phyloP scores from a whole-genome alignment of 805 yeast species.

The Hagleromyces aurorensis region DNA sequence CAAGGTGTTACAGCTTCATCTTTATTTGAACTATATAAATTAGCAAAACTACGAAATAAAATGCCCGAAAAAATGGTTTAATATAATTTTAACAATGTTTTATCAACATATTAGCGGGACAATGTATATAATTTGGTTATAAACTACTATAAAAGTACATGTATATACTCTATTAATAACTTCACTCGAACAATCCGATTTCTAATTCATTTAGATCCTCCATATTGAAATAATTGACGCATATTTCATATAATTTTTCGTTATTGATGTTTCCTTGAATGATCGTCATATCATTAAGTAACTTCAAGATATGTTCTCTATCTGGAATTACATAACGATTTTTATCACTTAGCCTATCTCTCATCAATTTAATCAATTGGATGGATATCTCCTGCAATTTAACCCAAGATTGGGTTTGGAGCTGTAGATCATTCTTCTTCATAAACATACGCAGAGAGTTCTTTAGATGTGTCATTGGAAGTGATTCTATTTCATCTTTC shows the following conservation, averaged over 20 bases:
- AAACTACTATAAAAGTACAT: not conserved
- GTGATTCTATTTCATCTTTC: conserved; percentile 7
- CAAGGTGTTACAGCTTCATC: conserved; percentile 97
- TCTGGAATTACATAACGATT: conserved; percentile 7
- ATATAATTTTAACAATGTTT: not conserved
- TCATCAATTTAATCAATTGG: conserved; percentile 4
- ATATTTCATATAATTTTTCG: conserved; percentile 21
- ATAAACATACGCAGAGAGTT: conserved; percentile 5
- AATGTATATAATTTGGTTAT: conserved; percentile 1
- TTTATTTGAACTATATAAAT: conserved; percentile 63
- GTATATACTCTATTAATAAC: not conserved
- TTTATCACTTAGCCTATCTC: conserved; percentile 7
- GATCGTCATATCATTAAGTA: conserved; percentile 12
- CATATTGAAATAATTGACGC: conserved; percentile 19
- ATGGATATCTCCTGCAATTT: conserved; percentile 10
- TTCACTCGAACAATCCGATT: conserved; percentile 12
- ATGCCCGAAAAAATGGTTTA: conserved; percentile 3
- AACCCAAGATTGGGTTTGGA: conserved; percentile 12
- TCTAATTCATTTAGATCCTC: conserved; percentile 24
- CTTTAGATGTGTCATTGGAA: conserved; percentile 5
- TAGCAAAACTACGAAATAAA: conserved; percentile 32
- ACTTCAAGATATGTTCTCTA: conserved; percentile 9
- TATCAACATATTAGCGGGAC: not conserved
- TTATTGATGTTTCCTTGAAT: conserved; percentile 10
- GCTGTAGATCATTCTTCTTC: conserved; percentile 3